Evolutionary conservation across 345 rosid species (phyloP).

Genomic region (Hibiscus syriacus): DNA sequence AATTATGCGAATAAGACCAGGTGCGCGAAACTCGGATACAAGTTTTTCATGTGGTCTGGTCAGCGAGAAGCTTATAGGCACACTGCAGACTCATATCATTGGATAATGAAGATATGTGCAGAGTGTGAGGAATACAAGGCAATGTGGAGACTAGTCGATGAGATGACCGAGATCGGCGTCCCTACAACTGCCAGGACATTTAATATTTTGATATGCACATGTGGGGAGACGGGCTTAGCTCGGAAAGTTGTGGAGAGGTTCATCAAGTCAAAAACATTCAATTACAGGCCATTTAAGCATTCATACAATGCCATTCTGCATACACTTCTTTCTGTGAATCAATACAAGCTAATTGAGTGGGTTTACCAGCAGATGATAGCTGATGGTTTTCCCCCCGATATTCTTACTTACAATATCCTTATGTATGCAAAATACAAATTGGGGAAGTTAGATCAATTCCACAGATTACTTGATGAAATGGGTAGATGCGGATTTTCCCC

Average conservation of each 20-base stretch:
- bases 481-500: slow-evolving; percentile 51
- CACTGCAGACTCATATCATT: slow-evolving; percentile 53
- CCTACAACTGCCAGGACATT: slow-evolving; percentile 75
- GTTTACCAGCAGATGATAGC: slow-evolving; percentile 70
- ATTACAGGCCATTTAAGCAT: slow-evolving; percentile 63
- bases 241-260: slow-evolving; percentile 68
- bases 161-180: slow-evolving; percentile 65
- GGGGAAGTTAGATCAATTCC: slow-evolving; percentile 63
- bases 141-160: slow-evolving; percentile 87
- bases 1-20: slow-evolving; percentile 37
- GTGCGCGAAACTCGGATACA: slow-evolving; percentile 61
- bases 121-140: slow-evolving; percentile 76
- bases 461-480: slow-evolving; percentile 76
- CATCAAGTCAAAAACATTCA: slow-evolving; percentile 73
- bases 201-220: slow-evolving; percentile 71
- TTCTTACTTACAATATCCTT: slow-evolving; percentile 58
- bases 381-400: slow-evolving; percentile 52
- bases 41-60: slow-evolving; percentile 70
- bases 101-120: slow-evolving; percentile 76
- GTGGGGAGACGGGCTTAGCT: slow-evolving; percentile 70
- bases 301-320: slow-evolving; percentile 74
- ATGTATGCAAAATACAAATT: slow-evolving; percentile 70
- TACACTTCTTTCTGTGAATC: slow-evolving; percentile 42
- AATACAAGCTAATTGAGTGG: slow-evolving; percentile 84
- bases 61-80: slow-evolving; percentile 57